Base-by-base conservation (phyloP, 106 monocot species). In the Hemerocallis citrina region DNA sequence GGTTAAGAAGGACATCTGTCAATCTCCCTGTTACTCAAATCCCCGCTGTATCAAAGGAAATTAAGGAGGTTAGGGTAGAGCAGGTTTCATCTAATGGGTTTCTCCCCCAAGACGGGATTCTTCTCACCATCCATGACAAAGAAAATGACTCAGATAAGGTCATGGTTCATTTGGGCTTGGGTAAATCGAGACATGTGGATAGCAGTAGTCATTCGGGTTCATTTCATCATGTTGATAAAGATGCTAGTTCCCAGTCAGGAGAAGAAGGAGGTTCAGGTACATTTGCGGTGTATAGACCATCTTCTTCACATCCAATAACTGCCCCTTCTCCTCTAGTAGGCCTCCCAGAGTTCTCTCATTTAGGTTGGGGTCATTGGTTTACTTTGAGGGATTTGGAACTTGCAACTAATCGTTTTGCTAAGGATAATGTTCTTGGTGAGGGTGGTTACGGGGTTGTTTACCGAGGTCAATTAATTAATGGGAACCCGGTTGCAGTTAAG, bases 321-420 rank as follows among this genome's bases (percentile, higher is more conserved):
- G 63, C 33, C 38, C 59, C 69, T 59, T 68, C 70, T 17, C 79
- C 79, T 63, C 64, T 79, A 33, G 36, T 60, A 3, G 79, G 74
- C 17, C 68, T 79, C 27, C 79, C 79, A 12, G 79, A 79, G 36
- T 79, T 79, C 61, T 79, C 79, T 42, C 66, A 79, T 40, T 74
- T 73, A 39, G 79, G 79, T 27, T 79, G 79, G 79, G 79, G 79
- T 38, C 79, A 79, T 41, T 79, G 73, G 79, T 79, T 79, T 55
- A 79, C 79, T 32, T 56, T 79, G 55, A 74, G 74, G 52, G 79
- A 79, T 17, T 52, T 79, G 62, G 79, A 79, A 74, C 60, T 74
- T 59, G 79, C 79, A 17, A 79, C 79, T 29, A 74, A 70, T 55
- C 57, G 69, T 34, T 79, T 79, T 69, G 48, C 79, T 49, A 79